phyloP scores from a whole-genome alignment of 2,329 filamentous ascomycete genomes.

The Cordyceps pruinosa region DNA sequence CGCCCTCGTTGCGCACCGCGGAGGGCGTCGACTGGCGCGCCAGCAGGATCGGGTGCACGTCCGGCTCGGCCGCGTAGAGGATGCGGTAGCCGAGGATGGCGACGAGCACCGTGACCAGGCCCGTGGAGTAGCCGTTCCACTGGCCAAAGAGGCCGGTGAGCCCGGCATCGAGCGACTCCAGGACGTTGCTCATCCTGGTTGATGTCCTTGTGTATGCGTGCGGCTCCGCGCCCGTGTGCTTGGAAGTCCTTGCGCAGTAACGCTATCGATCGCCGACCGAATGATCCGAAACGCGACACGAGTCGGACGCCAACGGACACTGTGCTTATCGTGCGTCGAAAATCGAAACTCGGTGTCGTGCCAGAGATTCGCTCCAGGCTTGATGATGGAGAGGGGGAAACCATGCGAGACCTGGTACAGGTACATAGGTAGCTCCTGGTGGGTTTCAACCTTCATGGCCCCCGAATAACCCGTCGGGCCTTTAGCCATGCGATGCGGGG shows the following conservation, averaged over 20 bases:
- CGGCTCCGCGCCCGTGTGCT: background rate
- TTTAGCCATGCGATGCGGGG: too few species aligned
- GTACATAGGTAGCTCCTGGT: too few species aligned
- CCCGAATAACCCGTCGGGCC: too few species aligned
- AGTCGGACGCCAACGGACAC: background rate
- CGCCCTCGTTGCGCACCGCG: constrained; percentile 71
- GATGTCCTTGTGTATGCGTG: background rate
- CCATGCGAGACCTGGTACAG: background rate
- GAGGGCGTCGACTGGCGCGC: constrained; percentile 75
- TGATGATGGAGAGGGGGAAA: background rate
- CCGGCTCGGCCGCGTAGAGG: constrained; percentile 68
- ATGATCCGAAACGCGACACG: background rate
- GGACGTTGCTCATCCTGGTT: constrained; percentile 31
- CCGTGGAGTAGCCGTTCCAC: constrained; percentile 77
- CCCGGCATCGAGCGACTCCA: constrained; percentile 62
- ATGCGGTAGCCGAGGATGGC: constrained; percentile 65
- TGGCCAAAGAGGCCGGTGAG: constrained; percentile 63
- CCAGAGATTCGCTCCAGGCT: background rate
- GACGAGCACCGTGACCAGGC: constrained; percentile 58
- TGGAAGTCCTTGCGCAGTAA: background rate
- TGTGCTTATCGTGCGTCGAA: background rate
- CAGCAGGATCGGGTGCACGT: constrained; percentile 86
- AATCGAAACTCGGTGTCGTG: background rate
- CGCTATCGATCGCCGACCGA: background rate
- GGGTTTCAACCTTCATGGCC: too few species aligned